Conservation (phyloP, 2,329 filamentous ascomycete species). For the Exutisphaerella laricina region DNA sequence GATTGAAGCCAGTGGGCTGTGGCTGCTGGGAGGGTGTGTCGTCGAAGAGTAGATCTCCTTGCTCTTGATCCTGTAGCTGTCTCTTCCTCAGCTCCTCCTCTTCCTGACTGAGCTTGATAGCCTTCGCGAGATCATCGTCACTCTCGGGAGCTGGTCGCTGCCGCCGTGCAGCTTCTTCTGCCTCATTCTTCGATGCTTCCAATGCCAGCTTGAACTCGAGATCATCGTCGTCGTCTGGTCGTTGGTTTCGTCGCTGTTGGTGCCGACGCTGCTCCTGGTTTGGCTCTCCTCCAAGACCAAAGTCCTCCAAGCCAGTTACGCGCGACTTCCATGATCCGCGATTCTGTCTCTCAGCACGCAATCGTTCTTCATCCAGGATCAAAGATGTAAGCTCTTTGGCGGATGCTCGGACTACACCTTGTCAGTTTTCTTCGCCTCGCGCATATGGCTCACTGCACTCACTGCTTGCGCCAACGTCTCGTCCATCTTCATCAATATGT, state of each 20-base stretch:
- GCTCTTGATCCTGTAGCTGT: constrained; percentile 79
- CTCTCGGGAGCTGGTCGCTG: constrained; percentile 47
- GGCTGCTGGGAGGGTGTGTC: constrained; percentile 60
- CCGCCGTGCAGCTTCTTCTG: constrained; percentile 75
- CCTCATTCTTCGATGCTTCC: constrained; percentile 91
- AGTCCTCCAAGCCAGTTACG: constrained; percentile 74
- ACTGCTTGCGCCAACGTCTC: constrained; percentile 97
- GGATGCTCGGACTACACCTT: constrained; percentile 74
- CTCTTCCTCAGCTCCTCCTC: constrained; percentile 84
- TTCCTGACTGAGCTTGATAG: constrained; percentile 88
- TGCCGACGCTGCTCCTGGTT: constrained; percentile 33
- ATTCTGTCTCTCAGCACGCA: constrained; percentile 84
- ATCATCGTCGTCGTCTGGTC: constrained; percentile 61
- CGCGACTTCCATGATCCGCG: constrained; percentile 95
- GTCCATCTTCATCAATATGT: constrained; percentile 90
- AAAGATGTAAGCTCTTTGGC: constrained; percentile 93
- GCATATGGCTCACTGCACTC: constrained; percentile 31
- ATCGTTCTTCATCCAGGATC: constrained; percentile 86
- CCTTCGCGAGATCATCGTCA: constrained; percentile 89
- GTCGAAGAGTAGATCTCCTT: constrained; percentile 77
- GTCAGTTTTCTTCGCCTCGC: constrained; percentile 25
- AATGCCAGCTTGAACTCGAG: constrained; percentile 84
- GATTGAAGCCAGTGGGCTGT: constrained; percentile 83
- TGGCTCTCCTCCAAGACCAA: constrained; percentile 36
- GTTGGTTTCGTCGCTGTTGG: constrained; percentile 36